Evolutionary conservation across 2,329 filamentous ascomycete species (phyloP).

Genomic region (Fonsecaea monophora): DNA sequence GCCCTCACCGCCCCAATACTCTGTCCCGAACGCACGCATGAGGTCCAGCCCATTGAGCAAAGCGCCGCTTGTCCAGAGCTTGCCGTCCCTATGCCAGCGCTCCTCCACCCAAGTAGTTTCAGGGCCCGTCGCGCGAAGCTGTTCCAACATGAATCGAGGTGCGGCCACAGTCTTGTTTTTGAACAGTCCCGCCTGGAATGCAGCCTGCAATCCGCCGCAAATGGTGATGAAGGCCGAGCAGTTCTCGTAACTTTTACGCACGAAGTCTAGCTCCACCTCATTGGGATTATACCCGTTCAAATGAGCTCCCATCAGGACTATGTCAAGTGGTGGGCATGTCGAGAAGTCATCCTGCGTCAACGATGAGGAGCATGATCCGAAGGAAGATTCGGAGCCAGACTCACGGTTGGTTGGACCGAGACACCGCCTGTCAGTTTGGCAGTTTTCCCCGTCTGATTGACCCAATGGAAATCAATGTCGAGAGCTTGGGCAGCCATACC

Average conservation of each 20-base stretch:
- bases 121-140: conserved; percentile 19
- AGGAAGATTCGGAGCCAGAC: neutral
- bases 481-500: conserved; percentile 28
- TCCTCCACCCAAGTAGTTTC: conserved; percentile 36
- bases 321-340: conserved; percentile 35
- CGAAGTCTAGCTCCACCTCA: conserved; percentile 32
- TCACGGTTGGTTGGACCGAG: conserved; percentile 23
- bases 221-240: conserved; percentile 35
- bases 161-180: conserved; percentile 32
- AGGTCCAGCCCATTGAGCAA: conserved; percentile 45
- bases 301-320: conserved; percentile 36
- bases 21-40: conserved; percentile 42
- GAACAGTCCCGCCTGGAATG: conserved; percentile 32
- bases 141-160: conserved; percentile 26
- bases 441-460: conserved; percentile 40
- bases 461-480: conserved; percentile 45
- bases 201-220: conserved; percentile 31
- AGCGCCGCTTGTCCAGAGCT: conserved; percentile 46
- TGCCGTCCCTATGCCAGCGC: conserved; percentile 43
- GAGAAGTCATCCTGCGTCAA: conserved; percentile 31
- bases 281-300: conserved; percentile 26
- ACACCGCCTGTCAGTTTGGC: conserved; percentile 30
- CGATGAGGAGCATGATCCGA: neutral
- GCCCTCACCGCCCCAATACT: conserved; percentile 41
- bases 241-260: conserved; percentile 33